Base-by-base conservation (phyloP, 2,329 filamentous ascomycete genomes). In the Mycocentrospora acerina region DNA sequence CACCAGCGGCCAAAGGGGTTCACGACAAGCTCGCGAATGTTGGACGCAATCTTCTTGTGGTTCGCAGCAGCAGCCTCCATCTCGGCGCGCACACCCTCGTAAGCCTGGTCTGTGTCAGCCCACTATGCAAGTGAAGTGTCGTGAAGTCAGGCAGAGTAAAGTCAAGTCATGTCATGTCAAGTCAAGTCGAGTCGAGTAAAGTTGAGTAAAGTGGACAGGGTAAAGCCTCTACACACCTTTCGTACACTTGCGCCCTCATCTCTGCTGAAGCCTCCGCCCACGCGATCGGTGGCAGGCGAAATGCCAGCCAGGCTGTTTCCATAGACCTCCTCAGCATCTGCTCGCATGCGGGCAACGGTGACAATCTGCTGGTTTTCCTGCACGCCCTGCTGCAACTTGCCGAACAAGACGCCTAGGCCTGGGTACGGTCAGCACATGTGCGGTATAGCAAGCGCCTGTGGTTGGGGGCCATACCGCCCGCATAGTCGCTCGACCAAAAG, bases 401-500 rank as follows among this genome's bases (percentile, higher is more conserved):
- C 83, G 64, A 97, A 98, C 51, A 98, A 80, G 51, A 97, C 90
- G 38, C 91, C 90, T 53, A 98, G 81, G 48, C 93, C 74, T 76
- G 57, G 15, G 22, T n/a, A 32, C n/a, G 34, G 58, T 66, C 46
- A 61, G 62, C 35, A 52, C 7, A 28, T 26, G 43, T 26, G 46
- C 30, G 31, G 36, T 22, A 35, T 19, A 27, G 16, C 32, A 27
- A 32, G 25, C 15, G 29, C 35, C 35, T 18, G 47, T 26, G 15
- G 27, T 27, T 33, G 43, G 10, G 62, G 32, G 32, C 35, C 73
- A 67, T 75, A 89, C 86, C 90, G 76, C 88, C 90, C 67, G 91
- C 91, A 78, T 97, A 97, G 79, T 98, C 93, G 66, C 82, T 82
- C 47, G 93, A 95, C 93, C 93, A 98, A 74, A 98, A 97, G 34